phyloP scores from a whole-genome alignment of 176 grass and related monocot species.

The Oryza nivara region DNA sequence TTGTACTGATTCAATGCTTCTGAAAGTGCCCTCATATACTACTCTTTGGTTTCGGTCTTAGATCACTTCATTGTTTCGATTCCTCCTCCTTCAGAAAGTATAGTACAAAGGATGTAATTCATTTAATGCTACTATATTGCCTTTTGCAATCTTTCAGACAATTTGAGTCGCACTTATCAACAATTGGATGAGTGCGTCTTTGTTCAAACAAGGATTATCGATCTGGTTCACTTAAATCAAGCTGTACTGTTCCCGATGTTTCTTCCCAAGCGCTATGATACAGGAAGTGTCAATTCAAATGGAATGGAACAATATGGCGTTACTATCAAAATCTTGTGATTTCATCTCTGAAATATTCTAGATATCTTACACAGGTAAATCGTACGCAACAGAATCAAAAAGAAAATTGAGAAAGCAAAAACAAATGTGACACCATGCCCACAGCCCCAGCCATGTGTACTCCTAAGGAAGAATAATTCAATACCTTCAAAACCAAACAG shows the following conservation, averaged over 20 bases:
- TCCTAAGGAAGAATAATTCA: neutral
- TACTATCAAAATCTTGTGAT: neutral
- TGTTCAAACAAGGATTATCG: constrained; percentile 7
- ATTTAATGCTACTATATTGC: neutral
- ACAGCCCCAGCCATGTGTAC: neutral
- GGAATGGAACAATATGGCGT: neutral
- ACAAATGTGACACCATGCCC: neutral
- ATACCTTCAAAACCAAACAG: constrained; percentile 1
- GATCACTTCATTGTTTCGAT: neutral
- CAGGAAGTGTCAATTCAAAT: neutral
- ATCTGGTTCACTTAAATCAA: neutral
- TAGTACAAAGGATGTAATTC: neutral
- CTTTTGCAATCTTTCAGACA: neutral
- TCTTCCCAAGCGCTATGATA: neutral
- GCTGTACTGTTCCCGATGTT: neutral
- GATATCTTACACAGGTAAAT: neutral
- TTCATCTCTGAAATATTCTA: neutral
- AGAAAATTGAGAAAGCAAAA: neutral
- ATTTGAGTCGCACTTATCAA: neutral
- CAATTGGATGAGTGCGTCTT: neutral
- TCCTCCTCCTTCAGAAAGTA: neutral
- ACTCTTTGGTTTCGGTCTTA: constrained; percentile 18
- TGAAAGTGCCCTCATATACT: neutral
- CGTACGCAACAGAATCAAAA: neutral
- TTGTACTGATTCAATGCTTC: constrained; percentile 22